Percentiles rank a stretch among this genome's conserved stretches.
Conservation (phyloP, 1,139 yeast genomes). For the Nakaseomyces bracarensis region DNA sequence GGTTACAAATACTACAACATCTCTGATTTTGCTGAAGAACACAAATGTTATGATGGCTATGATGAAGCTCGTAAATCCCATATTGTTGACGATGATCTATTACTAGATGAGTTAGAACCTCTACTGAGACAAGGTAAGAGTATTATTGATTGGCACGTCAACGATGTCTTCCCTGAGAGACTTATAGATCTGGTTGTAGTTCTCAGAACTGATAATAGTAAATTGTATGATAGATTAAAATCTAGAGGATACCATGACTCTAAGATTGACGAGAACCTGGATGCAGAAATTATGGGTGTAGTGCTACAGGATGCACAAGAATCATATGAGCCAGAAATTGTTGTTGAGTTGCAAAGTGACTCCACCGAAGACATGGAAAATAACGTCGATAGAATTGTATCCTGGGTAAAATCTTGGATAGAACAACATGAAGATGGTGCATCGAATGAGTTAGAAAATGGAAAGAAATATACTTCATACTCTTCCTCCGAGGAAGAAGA, state of each 20-base stretch:
- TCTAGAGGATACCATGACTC: conserved; percentile 67
- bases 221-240: conserved; percentile 64
- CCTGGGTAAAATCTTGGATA: conserved; percentile 73
- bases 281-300: conserved; percentile 95
- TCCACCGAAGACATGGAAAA: conserved; percentile 66
- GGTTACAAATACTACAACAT: conserved; percentile 55
- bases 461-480: conserved; percentile 6
- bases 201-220: conserved; percentile 63
- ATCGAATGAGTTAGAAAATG: conserved; percentile 30
- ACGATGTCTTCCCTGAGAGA: conserved; percentile 90
- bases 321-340: conserved; percentile 67
- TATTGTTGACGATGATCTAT: conserved; percentile 86
- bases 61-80: conserved; percentile 80
- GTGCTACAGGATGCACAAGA: conserved; percentile 81
- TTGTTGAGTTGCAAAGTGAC: conserved; percentile 71
- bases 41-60: conserved; percentile 71
- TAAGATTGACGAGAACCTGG: conserved; percentile 84
- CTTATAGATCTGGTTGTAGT: conserved; percentile 89
- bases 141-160: conserved; percentile 93
- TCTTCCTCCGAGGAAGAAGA: conserved; percentile 5
- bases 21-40: conserved; percentile 73
- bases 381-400: conserved; percentile 64
- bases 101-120: conserved; percentile 73
- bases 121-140: conserved; percentile 77
- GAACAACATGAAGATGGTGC: conserved; percentile 43